These are phyloP conservation scores for Aspergillus awamori DNA, from an alignment of 2,329 filamentous ascomycete species.

Conservation along the genomic window DNA sequence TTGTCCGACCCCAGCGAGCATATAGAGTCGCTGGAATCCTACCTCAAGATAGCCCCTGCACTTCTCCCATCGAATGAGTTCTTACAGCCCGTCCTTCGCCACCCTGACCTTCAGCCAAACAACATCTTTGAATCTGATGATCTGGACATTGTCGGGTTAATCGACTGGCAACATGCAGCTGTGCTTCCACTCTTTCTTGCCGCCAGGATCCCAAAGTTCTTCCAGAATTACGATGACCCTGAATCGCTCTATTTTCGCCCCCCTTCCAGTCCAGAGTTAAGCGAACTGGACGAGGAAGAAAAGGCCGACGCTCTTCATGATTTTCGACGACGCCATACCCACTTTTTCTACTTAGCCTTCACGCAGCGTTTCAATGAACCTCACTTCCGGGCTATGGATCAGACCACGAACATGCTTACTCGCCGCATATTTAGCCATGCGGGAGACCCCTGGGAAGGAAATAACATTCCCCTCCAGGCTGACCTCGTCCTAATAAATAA, in stretches of 20 bases:
- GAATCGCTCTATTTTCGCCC: conserved; percentile 1
- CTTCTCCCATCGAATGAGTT: background rate
- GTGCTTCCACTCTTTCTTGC: conserved; percentile 39
- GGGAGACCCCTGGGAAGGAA: conserved; percentile 13
- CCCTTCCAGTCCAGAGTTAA: background rate
- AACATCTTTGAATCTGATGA: conserved; percentile 27
- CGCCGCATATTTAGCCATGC: conserved; percentile 6
- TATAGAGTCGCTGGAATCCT: conserved; percentile 2
- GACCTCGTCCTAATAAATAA: conserved; percentile 2
- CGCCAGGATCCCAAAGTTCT: conserved; percentile 38
- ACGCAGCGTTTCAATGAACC: conserved; percentile 7
- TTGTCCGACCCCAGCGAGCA: conserved; percentile 4
- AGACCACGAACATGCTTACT: conserved; percentile 2
- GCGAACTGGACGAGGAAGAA: background rate
- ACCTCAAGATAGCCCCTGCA: conserved; percentile 1
- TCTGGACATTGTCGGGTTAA: conserved; percentile 36
- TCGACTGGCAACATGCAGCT: conserved; percentile 45
- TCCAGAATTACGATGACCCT: conserved; percentile 38
- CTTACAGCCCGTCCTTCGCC: conserved; percentile 2
- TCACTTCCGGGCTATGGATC: conserved; percentile 11
- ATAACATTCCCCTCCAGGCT: conserved; percentile 5
- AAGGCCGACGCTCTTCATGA: background rate
- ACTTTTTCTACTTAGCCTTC: conserved; percentile 13
- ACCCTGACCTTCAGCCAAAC: conserved; percentile 7
- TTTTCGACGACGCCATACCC: conserved; percentile 7